Percentiles rank a stretch among this genome's conserved stretches.
These are phyloP conservation scores for Aureobasidium mangrovei DNA, from an alignment of 2,329 filamentous ascomycete genomes.

Conservation along the genomic window DNA sequence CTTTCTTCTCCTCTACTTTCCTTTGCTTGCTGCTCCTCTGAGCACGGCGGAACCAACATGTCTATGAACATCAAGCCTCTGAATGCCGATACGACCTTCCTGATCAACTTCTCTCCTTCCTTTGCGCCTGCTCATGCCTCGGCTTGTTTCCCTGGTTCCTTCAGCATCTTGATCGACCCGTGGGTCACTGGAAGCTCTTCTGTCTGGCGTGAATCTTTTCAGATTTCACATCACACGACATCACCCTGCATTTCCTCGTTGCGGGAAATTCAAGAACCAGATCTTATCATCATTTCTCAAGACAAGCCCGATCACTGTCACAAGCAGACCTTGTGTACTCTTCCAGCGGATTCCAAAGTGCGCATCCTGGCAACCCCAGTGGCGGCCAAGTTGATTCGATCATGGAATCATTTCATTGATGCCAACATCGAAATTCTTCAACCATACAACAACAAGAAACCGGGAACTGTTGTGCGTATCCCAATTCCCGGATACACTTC, in stretches of 20 bases:
- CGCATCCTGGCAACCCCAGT: conserved; percentile 58
- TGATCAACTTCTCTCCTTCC: conserved; percentile 53
- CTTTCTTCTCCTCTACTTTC: not conserved
- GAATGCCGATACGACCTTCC: conserved; percentile 57
- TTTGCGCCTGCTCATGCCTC: conserved; percentile 34
- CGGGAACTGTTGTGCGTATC: conserved; percentile 38
- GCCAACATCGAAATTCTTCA: conserved; percentile 36
- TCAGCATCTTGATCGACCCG: conserved; percentile 63
- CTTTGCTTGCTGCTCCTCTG: not conserved
- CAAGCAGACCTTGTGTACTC: conserved; percentile 56
- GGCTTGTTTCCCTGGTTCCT: conserved; percentile 41
- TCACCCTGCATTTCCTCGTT: conserved; percentile 51
- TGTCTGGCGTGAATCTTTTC: conserved; percentile 53
- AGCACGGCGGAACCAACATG: conserved; percentile 36
- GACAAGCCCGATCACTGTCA: conserved; percentile 63
- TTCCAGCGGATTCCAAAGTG: conserved; percentile 48
- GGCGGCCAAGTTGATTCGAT: conserved; percentile 55
- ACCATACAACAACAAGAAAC: conserved; percentile 34
- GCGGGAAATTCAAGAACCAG: conserved; percentile 43
- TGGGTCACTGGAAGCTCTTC: conserved; percentile 56
- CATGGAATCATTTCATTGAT: conserved; percentile 60
- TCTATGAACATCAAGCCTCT: conserved; percentile 55
- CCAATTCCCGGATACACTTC: conserved; percentile 46
- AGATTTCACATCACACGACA: conserved; percentile 47
- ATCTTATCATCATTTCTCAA: conserved; percentile 52